Conservation (phyloP, 2,329 filamentous ascomycete species). For the Knufia petricola region DNA sequence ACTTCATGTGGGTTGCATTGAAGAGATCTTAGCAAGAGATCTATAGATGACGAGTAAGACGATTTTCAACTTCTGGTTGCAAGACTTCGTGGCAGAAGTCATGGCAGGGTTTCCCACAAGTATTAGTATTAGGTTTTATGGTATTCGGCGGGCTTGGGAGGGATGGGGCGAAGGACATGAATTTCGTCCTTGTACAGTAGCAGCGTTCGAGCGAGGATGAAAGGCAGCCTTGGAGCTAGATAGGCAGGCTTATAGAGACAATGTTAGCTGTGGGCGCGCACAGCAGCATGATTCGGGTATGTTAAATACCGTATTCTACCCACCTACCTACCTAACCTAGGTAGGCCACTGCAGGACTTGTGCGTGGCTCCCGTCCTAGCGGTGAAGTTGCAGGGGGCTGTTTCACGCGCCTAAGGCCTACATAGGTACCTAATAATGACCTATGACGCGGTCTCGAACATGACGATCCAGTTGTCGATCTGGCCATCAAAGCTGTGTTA, state of each 20-base stretch:
- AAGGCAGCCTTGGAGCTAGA: not conserved
- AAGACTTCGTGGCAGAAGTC: not conserved
- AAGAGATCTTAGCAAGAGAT: not conserved
- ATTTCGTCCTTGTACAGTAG: constrained; percentile 7
- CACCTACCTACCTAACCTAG: no score
- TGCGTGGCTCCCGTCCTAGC: no score
- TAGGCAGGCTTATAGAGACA: no score
- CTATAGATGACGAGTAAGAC: constrained; percentile 1
- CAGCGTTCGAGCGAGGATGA: constrained; percentile 5
- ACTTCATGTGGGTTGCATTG: not conserved
- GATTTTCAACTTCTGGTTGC: not conserved
- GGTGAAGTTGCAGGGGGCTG: no score
- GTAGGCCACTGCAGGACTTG: no score
- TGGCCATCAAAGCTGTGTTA: not conserved
- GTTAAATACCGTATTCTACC: no score
- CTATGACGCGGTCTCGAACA: not conserved
- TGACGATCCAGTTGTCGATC: not conserved
- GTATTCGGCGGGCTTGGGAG: not conserved
- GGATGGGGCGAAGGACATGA: not conserved
- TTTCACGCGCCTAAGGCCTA: not conserved
- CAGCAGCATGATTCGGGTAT: no score
- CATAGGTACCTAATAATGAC: not conserved
- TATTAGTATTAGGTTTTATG: not conserved
- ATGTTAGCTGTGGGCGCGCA: no score
- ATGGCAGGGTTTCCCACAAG: not conserved